Conservation (phyloP, 2,329 filamentous ascomycete species). For the Penicillium sp. region DNA sequence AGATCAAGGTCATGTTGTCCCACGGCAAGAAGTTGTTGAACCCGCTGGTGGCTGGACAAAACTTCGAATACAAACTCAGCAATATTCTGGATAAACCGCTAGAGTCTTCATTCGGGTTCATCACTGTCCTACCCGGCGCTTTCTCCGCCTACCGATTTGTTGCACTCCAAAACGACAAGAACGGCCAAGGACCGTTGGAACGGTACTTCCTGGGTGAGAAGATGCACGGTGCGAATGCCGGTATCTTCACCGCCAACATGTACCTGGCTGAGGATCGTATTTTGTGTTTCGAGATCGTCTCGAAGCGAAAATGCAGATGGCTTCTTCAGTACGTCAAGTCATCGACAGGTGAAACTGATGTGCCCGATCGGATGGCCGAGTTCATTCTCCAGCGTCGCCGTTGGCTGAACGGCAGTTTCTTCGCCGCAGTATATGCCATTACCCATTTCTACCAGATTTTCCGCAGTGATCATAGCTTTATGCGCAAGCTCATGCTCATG, state of each 20-base stretch:
- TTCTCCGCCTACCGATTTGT: conserved; percentile 98
- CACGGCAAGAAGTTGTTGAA: conserved; percentile 85
- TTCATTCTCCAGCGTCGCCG: conserved; percentile 92
- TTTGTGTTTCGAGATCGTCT: conserved; percentile 72
- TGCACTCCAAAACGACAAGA: conserved; percentile 94
- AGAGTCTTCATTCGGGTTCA: conserved; percentile 96
- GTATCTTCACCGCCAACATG: conserved; percentile 91
- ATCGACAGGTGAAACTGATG: conserved; percentile 92
- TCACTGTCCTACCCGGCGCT: conserved; percentile 90
- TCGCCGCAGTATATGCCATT: conserved; percentile 91
- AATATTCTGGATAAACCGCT: conserved; percentile 98
- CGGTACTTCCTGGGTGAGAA: conserved; percentile 98
- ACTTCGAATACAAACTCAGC: conserved; percentile 99
- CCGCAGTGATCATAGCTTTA: conserved; percentile 80
- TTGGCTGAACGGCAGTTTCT: conserved; percentile 98
- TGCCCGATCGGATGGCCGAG: conserved; percentile 89
- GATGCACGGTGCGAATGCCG: conserved; percentile 86
- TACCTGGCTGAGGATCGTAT: conserved; percentile 52
- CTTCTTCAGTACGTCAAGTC: conserved; percentile 98
- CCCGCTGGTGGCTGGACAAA: conserved; percentile 90
- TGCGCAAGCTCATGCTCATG: conserved; percentile 85
- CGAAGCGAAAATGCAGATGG: conserved; percentile 96
- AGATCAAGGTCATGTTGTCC: conserved; percentile 96
- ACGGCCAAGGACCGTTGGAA: conserved; percentile 83
- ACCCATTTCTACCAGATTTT: conserved; percentile 96